Conservation (phyloP, 345 rosid species). For the Geranium brycei region DNA sequence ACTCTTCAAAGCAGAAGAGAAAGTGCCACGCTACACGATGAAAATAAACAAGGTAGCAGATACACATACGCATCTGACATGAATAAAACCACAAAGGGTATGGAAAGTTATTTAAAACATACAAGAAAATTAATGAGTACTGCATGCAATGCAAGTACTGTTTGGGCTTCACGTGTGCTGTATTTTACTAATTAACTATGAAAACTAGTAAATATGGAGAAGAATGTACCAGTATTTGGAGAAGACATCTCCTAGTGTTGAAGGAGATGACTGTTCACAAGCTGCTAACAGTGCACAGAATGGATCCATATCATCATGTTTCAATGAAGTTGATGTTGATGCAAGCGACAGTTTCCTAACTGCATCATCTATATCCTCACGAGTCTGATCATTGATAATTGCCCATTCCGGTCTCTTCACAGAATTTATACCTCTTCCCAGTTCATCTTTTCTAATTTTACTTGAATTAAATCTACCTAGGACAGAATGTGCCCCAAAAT, state of each 20-base stretch:
- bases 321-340: slow-evolving; percentile 30
- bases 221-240: slow-evolving; percentile 63
- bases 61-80: background rate
- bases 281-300: slow-evolving; percentile 48
- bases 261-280: slow-evolving; percentile 56
- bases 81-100: background rate
- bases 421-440: slow-evolving; percentile 14
- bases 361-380: slow-evolving; percentile 43
- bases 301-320: slow-evolving; percentile 33
- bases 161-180: no score
- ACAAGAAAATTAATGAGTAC: background rate
- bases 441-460: slow-evolving; percentile 14
- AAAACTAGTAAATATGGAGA: background rate
- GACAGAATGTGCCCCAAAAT: slow-evolving; percentile 25
- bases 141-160: background rate
- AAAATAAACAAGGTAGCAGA: no score
- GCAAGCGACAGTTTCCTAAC: slow-evolving; percentile 57
- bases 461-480: slow-evolving; percentile 19
- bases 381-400: slow-evolving; percentile 10
- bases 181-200: background rate
- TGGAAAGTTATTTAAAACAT: no score
- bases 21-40: no score
- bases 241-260: slow-evolving; percentile 47
- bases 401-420: slow-evolving; percentile 11
- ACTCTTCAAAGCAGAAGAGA: no score